Evolutionary conservation across 768 basidiomycete species (phyloP), one percentile per base, ranked within the genome.

Genomic region (Asterophora lycoperdoides): DNA sequence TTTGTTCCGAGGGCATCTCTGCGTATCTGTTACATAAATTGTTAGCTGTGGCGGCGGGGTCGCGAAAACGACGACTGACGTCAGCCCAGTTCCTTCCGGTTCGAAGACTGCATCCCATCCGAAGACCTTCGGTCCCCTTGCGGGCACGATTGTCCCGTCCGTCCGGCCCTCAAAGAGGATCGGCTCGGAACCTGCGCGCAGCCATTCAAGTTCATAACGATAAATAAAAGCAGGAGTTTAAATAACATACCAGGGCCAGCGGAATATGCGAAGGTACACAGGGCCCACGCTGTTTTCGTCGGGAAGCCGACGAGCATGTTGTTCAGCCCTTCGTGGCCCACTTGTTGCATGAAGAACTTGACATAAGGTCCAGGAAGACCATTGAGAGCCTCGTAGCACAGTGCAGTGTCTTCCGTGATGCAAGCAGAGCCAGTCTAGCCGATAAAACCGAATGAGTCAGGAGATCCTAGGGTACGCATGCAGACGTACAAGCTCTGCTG

Each of bases 331-430:
- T 90, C 83, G 63, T 92, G 90, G 2, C 95, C 95, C 5, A 97
- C 66, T 19, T 76, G 77, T 37, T 76, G 75, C 66, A 97, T 70
- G 66, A 99, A 99, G 55, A 90, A 75, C 60, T 99, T 99, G 75
- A 99, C 94, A 69, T 95, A 99, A 0, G 95, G 95, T 0, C 96
- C 96, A 1, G 96, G 96, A 3, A 99, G 78, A 0, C 93, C 95
- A 15, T 84, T 80, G 14, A 98, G 72, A 0, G 96, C 93, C 52
- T 83, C 80, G 60, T 91, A 98, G 56, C 86, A 90, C 5, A 99
- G 78, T 0, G 96, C 93, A 0, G 96, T 99, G 64, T 99, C 96
- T 69, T 99, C 92, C 0, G 90, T 93, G 58, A 80, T 75, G 47
- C 77, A 78, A 11, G 78, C 74, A 0, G 71, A 70, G 7, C 69